phyloP scores from a whole-genome alignment of 495 filamentous ascomycete genomes.

The Penicillium soppii region DNA sequence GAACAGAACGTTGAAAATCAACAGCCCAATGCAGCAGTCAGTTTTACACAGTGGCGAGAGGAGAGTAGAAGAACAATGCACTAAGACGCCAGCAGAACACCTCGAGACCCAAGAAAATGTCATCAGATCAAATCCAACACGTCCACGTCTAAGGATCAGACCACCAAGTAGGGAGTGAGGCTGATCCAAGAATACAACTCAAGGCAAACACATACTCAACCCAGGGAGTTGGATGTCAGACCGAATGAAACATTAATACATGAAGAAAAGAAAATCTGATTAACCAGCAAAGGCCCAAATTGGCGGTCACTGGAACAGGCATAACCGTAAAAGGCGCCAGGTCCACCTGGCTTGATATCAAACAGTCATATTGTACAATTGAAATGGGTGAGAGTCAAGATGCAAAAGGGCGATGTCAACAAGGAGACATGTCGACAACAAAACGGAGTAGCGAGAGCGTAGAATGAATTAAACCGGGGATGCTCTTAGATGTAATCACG shows the following conservation, averaged over 20 bases:
- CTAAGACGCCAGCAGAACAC: slow-evolving; percentile 33
- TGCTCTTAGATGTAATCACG: slow-evolving; percentile 80
- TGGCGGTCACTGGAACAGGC: slow-evolving; percentile 30
- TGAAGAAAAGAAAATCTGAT: slow-evolving; percentile 20
- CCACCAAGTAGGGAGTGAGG: slow-evolving; percentile 4
- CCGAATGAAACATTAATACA: slow-evolving; percentile 30
- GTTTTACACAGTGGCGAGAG: slow-evolving; percentile 24
- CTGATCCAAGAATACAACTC: slow-evolving; percentile 1
- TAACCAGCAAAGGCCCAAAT: slow-evolving; percentile 19
- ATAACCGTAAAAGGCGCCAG: slow-evolving; percentile 34
- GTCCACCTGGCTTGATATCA: slow-evolving; percentile 39
- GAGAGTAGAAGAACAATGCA: slow-evolving; percentile 38
- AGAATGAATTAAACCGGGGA: neutral
- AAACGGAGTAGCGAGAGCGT: neutral
- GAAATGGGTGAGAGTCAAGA: slow-evolving; percentile 11
- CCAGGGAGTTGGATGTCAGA: slow-evolving; percentile 14
- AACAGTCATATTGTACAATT: slow-evolving; percentile 46
- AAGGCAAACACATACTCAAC: slow-evolving; percentile 8
- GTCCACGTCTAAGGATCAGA: slow-evolving; percentile 23
- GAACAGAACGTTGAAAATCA: slow-evolving; percentile 2
- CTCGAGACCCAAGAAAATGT: slow-evolving; percentile 22
- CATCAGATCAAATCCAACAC: slow-evolving; percentile 24
- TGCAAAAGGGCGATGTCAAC: slow-evolving; percentile 5
- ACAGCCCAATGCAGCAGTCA: neutral
- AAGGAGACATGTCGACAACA: slow-evolving; percentile 4